Base-by-base conservation (phyloP, 164 flowering plant species). In the Aristolochia fimbriata region DNA sequence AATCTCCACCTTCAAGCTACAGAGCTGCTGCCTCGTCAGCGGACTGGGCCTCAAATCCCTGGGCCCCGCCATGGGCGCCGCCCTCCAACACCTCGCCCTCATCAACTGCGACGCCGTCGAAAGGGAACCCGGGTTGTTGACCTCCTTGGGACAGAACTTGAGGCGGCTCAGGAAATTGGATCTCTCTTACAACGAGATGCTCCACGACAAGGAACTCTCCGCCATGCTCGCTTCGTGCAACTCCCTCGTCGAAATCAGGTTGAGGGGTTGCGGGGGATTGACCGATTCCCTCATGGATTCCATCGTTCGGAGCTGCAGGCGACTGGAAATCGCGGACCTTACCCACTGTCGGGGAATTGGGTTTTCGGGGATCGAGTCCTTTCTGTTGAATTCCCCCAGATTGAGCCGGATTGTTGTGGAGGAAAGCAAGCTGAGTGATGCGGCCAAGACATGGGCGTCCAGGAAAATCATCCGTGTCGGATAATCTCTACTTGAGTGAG, bases 21-120 rank as follows among this genome's bases (percentile, higher is more conserved):
- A 83, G 63, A 91, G 94, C 45, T 91, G 97, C 54, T 88, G 88
- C 67, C 78, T 91, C 24, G 79, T 88, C 15, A 86, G 77, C 4
- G 96, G 96, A 21, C 81, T 81, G 31, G 91, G 88, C 4, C 77
- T 86, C 5, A 79, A 65, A 57, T 58, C 64, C 15, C 65, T 84
- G 15, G 80, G 75, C 20, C 55, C 65, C 1, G 77, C 81, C 41
- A 17, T 78, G 68, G 51, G 71, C 24, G 15, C 55, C 16, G 55
- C 53, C 13, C 86, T 91, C 41, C 77, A 78, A 64, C 96, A 91
- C 62, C 69, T 91, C 30, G 80, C 80, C 0, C 65, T 91, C 30
- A 73, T 83, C 25, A 86, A 78, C 20, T 91, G 97, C 52, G 88
- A 88, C 72, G 88, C 79, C 16, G 74, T 88, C 1, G 91, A 82